These are phyloP conservation scores for Paecilomyces formosus DNA, from an alignment of 2,329 filamentous ascomycete species.

Conservation along the genomic window DNA sequence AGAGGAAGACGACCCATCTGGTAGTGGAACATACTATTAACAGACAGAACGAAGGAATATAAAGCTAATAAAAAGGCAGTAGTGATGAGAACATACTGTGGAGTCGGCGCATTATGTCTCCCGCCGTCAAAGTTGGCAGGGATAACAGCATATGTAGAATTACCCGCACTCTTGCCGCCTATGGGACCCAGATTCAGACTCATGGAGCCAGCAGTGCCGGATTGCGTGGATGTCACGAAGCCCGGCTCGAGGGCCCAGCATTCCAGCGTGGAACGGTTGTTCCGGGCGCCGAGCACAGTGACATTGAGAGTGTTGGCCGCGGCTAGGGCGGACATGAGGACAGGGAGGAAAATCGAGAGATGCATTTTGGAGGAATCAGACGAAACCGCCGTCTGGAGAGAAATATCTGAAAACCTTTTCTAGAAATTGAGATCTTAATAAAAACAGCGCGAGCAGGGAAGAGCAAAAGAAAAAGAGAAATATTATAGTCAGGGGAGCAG, in stretches of 20 bases:
- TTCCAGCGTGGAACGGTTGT: conserved; percentile 36
- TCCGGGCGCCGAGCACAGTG: conserved; percentile 31
- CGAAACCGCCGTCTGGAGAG: too few species aligned
- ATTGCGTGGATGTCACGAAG: conserved; percentile 22
- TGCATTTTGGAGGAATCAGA: too few species aligned
- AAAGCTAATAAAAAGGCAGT: neutral
- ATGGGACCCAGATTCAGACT: conserved; percentile 24
- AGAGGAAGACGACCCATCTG: conserved; percentile 31
- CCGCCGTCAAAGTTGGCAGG: conserved; percentile 33
- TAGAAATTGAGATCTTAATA: too few species aligned
- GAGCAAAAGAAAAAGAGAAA: too few species aligned
- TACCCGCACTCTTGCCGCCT: conserved; percentile 7
- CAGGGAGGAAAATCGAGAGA: too few species aligned
- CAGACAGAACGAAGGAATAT: neutral
- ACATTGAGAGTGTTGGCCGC: conserved; percentile 28
- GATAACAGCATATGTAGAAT: conserved; percentile 30
- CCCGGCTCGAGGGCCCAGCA: conserved; percentile 39
- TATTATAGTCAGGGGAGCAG: too few species aligned
- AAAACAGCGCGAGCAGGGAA: too few species aligned
- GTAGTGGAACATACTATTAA: neutral
- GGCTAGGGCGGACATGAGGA: too few species aligned
- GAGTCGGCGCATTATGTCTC: conserved; percentile 34
- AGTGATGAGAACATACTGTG: conserved; percentile 27
- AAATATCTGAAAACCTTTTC: too few species aligned
- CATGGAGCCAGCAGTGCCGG: conserved; percentile 25